Conservation (phyloP, 2,329 filamentous ascomycete species). For the Penicillium sp. region DNA sequence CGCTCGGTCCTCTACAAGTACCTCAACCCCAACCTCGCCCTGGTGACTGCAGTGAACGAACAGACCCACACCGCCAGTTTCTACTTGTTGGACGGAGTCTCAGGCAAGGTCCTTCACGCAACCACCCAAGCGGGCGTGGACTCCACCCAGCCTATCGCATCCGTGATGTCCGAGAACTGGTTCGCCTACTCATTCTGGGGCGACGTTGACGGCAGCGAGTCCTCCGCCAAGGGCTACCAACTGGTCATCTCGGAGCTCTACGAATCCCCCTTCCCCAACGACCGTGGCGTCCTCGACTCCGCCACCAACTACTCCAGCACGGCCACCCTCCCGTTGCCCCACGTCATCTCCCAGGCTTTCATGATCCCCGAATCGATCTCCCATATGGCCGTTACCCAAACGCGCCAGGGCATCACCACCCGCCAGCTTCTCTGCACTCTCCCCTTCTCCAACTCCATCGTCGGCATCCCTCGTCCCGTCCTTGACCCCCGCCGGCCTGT, state of each 20-base stretch:
- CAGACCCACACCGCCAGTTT: slow-evolving; percentile 58
- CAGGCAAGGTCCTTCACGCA: slow-evolving; percentile 74
- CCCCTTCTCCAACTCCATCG: slow-evolving; percentile 67
- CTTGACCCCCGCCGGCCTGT: slow-evolving; percentile 85
- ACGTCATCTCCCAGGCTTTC: slow-evolving; percentile 76
- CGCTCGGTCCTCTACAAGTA: slow-evolving; percentile 97
- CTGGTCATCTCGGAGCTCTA: slow-evolving; percentile 84
- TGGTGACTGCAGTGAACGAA: slow-evolving; percentile 68
- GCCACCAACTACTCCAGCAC: slow-evolving; percentile 69
- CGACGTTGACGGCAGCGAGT: slow-evolving; percentile 45
- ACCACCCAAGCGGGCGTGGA: slow-evolving; percentile 72
- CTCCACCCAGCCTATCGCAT: slow-evolving; percentile 67
- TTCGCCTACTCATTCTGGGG: slow-evolving; percentile 78
- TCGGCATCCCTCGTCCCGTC: slow-evolving; percentile 73
- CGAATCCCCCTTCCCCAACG: slow-evolving; percentile 78
- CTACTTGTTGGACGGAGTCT: slow-evolving; percentile 81
- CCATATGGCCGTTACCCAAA: slow-evolving; percentile 79
- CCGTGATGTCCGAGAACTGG: slow-evolving; percentile 90
- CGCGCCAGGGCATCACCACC: slow-evolving; percentile 84
- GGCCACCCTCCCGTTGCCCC: slow-evolving; percentile 61
- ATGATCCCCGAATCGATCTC: slow-evolving; percentile 76
- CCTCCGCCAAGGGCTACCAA: slow-evolving; percentile 73
- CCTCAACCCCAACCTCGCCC: slow-evolving; percentile 78
- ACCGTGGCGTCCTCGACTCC: slow-evolving; percentile 73
- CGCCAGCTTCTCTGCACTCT: slow-evolving; percentile 78